Evolutionary conservation across 805 yeast species (phyloP), one percentile per base, ranked within the genome.

Genomic region (Saccharomycopsis fodiens): DNA sequence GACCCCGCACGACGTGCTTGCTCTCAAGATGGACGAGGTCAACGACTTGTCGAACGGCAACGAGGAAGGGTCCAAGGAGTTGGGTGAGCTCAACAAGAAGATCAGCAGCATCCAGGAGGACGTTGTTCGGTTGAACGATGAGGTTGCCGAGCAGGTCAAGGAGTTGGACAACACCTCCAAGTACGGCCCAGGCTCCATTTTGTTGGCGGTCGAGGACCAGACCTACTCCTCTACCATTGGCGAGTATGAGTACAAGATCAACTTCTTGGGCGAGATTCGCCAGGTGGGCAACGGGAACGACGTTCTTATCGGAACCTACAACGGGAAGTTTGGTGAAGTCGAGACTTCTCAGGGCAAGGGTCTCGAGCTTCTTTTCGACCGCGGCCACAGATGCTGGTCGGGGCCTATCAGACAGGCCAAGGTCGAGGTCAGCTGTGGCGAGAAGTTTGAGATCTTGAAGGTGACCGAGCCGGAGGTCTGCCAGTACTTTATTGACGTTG

Each of bases 401-500:
- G 98, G 98, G 0, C 97, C 97, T 3, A 60, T 67, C 23, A 76
- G 98, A 60, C 73, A 82, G 29, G 89, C 86, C 1, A 64, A 60
- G 7, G 80, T 85, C 1, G 67, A 67, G 19, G 58, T 89, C 45
- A 66, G 68, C 15, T 93, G 98, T 64, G 94, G 94, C 0, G 63
- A 69, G 2, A 62, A 66, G 2, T 66, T 73, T 39, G 67, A 70
- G 46, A 60, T 87, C 20, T 46, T 82, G n/a, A 60, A 76, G 3
- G 95, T 91, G 7, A 69, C 80, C 35, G 98, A 93, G 63, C 91
- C 93, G 1, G 94, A 89, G 54, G 86, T 82, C 59, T 93, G 98
- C 64, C 81, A 74, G 50, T 93, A 93, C 59, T 61, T 63, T 41
- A 69, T 89, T 46, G 72, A 61, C 30, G 58, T 68, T 23, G 56